Conservation (phyloP, 2,329 filamentous ascomycete genomes). For the Colletotrichum shisoi region DNA sequence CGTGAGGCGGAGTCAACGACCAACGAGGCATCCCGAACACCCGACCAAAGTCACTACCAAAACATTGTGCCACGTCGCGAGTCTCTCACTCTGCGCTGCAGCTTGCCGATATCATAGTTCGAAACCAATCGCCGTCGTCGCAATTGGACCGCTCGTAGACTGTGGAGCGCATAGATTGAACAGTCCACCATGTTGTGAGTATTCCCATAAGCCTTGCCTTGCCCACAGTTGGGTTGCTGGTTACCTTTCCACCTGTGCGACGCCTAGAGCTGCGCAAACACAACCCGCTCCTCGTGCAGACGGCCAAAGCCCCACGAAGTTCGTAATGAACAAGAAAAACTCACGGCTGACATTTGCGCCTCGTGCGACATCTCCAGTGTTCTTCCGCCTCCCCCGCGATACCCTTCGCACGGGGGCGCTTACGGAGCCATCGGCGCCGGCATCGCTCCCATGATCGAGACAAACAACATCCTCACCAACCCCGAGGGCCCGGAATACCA, state of each 20-base stretch:
- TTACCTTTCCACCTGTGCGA: constrained; percentile 4
- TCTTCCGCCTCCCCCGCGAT: constrained; percentile 84
- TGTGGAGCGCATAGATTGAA: constrained; percentile 5
- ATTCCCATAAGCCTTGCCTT: not conserved
- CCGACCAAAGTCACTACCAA: constrained; percentile 19
- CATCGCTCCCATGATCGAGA: constrained; percentile 83
- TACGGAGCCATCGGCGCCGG: constrained; percentile 75
- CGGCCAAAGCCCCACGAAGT: not conserved
- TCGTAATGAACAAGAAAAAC: not conserved
- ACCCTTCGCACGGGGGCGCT: constrained; percentile 76
- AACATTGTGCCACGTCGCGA: not conserved
- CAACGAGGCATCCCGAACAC: constrained; percentile 21
- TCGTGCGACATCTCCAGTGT: constrained; percentile 63
- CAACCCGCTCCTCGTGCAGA: not conserved
- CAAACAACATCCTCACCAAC: constrained; percentile 85
- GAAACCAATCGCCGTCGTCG: not conserved
- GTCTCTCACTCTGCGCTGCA: constrained; percentile 1
- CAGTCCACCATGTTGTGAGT: constrained; percentile 38
- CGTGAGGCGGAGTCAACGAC: constrained; percentile 32
- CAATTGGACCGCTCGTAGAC: constrained; percentile 7
- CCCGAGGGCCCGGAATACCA: constrained; percentile 85
- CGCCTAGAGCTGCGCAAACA: not conserved
- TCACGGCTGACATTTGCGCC: constrained; percentile 14
- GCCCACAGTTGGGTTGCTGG: not conserved
- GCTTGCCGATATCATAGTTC: not conserved